A percentile compares a stretch with the other conserved stretches of the same genome.
phyloP scores from a whole-genome alignment of 371 early-diverging fungal genomes.

The Rhizopus delemar region DNA sequence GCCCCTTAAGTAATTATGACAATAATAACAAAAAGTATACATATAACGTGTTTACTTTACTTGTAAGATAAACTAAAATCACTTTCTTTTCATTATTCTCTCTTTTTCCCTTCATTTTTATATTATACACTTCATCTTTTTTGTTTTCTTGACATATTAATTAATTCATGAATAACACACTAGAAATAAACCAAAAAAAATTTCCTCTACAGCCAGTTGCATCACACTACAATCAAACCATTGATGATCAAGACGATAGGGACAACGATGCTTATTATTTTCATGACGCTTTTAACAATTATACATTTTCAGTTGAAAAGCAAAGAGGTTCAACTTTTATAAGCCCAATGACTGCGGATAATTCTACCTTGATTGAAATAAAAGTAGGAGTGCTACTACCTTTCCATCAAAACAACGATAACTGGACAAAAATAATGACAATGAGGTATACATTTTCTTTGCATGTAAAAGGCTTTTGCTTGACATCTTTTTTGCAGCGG shows the following conservation, averaged over 20 bases:
- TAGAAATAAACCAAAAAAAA: neutral
- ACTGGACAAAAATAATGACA: constrained; percentile 41
- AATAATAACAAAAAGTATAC: constrained; percentile 2
- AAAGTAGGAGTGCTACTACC: constrained; percentile 58
- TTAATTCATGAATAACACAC: neutral
- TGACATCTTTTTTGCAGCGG: constrained; percentile 38
- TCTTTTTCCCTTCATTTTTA: neutral
- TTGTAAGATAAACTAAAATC: neutral
- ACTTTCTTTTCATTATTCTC: neutral
- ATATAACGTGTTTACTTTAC: neutral
- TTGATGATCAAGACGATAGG: neutral
- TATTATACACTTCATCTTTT: neutral
- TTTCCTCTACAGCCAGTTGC: neutral
- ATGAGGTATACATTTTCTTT: constrained; percentile 32
- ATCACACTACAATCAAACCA: neutral
- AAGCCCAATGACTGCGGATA: constrained; percentile 19
- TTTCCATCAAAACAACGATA: constrained; percentile 47
- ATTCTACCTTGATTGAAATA: constrained; percentile 41
- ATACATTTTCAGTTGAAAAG: constrained; percentile 31
- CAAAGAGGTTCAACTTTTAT: constrained; percentile 39
- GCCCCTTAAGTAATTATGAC: constrained; percentile 1
- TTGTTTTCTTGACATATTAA: neutral
- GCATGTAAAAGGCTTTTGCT: neutral
- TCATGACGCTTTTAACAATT: constrained; percentile 25
- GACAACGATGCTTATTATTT: constrained; percentile 14